phyloP scores from a whole-genome alignment of 2,329 filamentous ascomycete species.

The Diaporthe destruens region DNA sequence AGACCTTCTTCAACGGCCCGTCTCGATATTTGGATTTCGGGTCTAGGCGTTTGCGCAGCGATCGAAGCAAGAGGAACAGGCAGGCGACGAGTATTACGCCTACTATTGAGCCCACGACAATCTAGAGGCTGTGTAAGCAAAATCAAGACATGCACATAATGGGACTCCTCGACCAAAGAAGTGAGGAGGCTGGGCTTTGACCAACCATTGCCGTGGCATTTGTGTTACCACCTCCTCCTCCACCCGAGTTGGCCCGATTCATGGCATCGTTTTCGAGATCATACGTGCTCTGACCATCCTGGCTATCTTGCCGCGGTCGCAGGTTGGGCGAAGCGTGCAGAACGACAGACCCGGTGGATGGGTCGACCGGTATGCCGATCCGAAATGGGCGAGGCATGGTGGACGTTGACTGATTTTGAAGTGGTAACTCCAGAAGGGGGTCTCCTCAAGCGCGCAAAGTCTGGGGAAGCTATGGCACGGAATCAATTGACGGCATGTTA shows the following conservation, averaged over 20 bases:
- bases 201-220: constrained; percentile 38
- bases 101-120: constrained; percentile 46
- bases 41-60: constrained; percentile 48
- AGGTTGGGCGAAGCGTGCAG: constrained; percentile 24
- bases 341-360: constrained; percentile 26
- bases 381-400: constrained; percentile 33
- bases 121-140: constrained; percentile 39
- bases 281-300: not conserved
- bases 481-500: constrained; percentile 37
- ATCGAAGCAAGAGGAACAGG: constrained; percentile 44
- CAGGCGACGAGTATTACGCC: constrained; percentile 44
- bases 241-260: not conserved
- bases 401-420: not conserved
- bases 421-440: not conserved
- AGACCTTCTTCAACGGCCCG: constrained; percentile 62
- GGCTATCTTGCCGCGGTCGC: constrained; percentile 12
- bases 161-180: not conserved
- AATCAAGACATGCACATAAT: not conserved
- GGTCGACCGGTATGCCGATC: constrained; percentile 28
- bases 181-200: not conserved
- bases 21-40: constrained; percentile 64
- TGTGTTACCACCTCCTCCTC: not conserved
- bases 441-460: not conserved
- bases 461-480: constrained; percentile 21
- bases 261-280: not conserved